Percentiles rank a stretch among this genome's conserved stretches.
Evolutionary conservation across 2,329 filamentous ascomycete species (phyloP).

Genomic region (Fusarium sp.): DNA sequence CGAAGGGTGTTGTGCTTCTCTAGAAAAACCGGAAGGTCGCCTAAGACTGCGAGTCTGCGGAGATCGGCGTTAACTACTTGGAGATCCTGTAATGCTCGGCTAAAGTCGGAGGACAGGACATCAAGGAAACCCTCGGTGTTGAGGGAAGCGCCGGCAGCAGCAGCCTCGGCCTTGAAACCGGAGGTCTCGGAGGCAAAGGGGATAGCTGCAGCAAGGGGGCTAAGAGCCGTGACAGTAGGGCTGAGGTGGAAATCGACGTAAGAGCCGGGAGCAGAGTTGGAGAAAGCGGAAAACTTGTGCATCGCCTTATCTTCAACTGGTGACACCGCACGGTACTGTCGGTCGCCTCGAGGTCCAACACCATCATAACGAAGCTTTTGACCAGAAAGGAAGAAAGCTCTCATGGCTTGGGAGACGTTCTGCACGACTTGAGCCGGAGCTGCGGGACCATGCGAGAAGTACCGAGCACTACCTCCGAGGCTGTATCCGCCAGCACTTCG

Average conservation of each 20-base stretch:
- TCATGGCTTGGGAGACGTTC: constrained; percentile 93
- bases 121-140: constrained; percentile 88
- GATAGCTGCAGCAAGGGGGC: constrained; percentile 72
- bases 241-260: constrained; percentile 90
- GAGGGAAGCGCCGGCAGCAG: constrained; percentile 69
- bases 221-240: constrained; percentile 90
- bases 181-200: constrained; percentile 60
- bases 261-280: constrained; percentile 74
- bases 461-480: constrained; percentile 78
- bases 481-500: constrained; percentile 92
- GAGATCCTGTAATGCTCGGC: constrained; percentile 85
- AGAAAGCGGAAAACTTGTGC: constrained; percentile 72
- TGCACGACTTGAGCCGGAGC: constrained; percentile 90
- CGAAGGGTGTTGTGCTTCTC: constrained; percentile 76
- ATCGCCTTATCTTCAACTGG: constrained; percentile 78
- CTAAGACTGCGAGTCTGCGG: constrained; percentile 79
- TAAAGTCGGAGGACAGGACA: constrained; percentile 87
- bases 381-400: constrained; percentile 92
- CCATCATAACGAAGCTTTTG: constrained; percentile 91
- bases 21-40: constrained; percentile 85
- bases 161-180: constrained; percentile 56
- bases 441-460: constrained; percentile 90
- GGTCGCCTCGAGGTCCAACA: constrained; percentile 77
- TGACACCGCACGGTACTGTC: constrained; percentile 83
- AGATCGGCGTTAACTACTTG: constrained; percentile 84